Evolutionary conservation across 495 filamentous ascomycete genomes (phyloP).

Genomic region (Aspergillus cristatus): DNA sequence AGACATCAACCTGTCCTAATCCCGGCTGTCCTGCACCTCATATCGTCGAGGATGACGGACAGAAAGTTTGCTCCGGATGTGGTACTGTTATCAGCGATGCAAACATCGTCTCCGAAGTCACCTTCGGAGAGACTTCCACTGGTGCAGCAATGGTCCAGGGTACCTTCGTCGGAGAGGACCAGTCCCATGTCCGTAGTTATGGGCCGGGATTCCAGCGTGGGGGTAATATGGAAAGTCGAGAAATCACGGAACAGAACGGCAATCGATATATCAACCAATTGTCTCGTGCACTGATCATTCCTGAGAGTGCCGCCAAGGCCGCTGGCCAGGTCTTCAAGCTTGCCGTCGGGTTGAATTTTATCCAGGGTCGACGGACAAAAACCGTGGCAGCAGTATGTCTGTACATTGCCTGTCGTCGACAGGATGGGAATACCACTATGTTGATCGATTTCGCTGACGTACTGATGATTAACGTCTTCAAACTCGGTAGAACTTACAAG

Average conservation of each 20-base stretch:
- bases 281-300: constrained; percentile 44
- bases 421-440: constrained; percentile 57
- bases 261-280: constrained; percentile 45
- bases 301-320: constrained; percentile 47
- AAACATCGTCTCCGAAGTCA: constrained; percentile 84
- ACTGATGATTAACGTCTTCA: constrained; percentile 77
- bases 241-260: constrained; percentile 61
- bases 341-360: constrained; percentile 64
- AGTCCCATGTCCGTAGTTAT: constrained; percentile 55
- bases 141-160: constrained; percentile 91
- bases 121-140: constrained; percentile 71
- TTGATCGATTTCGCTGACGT: constrained; percentile 93
- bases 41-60: constrained; percentile 45
- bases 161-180: constrained; percentile 73
- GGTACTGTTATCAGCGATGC: constrained; percentile 71
- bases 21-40: constrained; percentile 39
- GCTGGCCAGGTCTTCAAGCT: constrained; percentile 71
- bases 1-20: constrained; percentile 37
- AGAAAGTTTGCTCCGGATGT: constrained; percentile 66
- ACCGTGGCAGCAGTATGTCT: constrained; percentile 79
- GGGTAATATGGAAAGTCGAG: constrained; percentile 52
- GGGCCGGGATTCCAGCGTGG: constrained; percentile 49
- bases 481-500: constrained; percentile 77
- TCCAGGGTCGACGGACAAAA: constrained; percentile 76
- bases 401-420: constrained; percentile 73